phyloP scores from a whole-genome alignment of 1,139 yeast genomes.

The Barnettozyma hawaiiensis region DNA sequence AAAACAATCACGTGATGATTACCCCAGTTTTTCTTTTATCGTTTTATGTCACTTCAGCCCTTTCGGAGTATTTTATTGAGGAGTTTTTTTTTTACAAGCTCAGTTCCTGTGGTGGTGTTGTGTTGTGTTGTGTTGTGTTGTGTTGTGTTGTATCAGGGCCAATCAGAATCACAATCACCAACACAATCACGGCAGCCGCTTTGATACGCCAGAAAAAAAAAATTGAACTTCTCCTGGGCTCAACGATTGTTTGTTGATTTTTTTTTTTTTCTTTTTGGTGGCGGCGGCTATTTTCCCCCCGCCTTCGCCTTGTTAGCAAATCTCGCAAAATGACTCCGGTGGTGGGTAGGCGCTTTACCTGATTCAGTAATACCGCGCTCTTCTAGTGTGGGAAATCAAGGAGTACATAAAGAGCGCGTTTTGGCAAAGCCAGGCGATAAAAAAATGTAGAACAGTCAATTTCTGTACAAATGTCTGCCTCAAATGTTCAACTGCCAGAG shows the following conservation, averaged over 20 bases:
- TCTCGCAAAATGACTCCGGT: slow-evolving; percentile 3
- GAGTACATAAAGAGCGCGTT: background rate
- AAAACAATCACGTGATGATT: background rate
- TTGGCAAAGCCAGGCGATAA: background rate
- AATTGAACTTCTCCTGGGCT: too few relatives aligned
- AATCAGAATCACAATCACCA: too few relatives aligned
- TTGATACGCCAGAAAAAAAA: too few relatives aligned
- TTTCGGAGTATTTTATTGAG: too few relatives aligned
- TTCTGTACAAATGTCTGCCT: slow-evolving; percentile 8
- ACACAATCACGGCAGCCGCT: too few relatives aligned
- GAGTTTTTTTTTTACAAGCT: too few relatives aligned
- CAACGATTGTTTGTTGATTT: too few relatives aligned
- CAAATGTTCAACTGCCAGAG: slow-evolving; percentile 7
- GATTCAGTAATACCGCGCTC: background rate
- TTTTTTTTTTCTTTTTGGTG: too few relatives aligned
- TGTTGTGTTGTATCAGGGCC: too few relatives aligned
- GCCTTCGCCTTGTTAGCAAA: background rate
- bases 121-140: too few relatives aligned
- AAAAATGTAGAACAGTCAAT: background rate
- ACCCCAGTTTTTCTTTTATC: slow-evolving; percentile 16
- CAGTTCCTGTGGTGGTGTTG: too few relatives aligned
- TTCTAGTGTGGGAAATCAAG: background rate
- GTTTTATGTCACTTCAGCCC: too few relatives aligned
- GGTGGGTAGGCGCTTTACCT: background rate
- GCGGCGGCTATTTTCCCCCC: background rate